Conservation (phyloP, 1,139 yeast genomes). For the Blastobotrys illinoisensis region DNA sequence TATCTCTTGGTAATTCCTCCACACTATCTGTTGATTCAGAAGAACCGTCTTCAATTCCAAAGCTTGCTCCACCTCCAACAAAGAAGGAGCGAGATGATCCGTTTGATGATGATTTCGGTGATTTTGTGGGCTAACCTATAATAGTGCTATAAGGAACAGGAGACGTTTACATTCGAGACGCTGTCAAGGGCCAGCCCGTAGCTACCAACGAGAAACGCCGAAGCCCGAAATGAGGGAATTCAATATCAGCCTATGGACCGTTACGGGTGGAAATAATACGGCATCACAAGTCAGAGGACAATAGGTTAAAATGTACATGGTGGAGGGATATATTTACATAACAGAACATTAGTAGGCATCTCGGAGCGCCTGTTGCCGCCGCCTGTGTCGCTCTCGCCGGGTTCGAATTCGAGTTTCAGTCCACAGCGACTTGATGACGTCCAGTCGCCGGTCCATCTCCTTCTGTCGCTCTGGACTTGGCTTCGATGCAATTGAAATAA, state of each 20-base stretch:
- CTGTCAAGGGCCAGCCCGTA: no score
- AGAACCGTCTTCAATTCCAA: constrained; percentile 14
- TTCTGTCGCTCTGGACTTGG: constrained; percentile 36
- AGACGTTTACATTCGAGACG: no score
- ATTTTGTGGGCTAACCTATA: constrained; percentile 25
- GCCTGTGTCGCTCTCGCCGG: constrained; percentile 49
- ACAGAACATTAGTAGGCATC: constrained; percentile 40
- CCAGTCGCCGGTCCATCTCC: constrained; percentile 44
- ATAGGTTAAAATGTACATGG: constrained; percentile 3
- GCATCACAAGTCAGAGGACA: no score
- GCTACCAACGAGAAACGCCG: no score
- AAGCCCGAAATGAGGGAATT: no score
- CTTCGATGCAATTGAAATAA: constrained; percentile 48
- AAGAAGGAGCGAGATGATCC: constrained; percentile 19
- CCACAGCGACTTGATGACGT: constrained; percentile 45
- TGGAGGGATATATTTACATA: not conserved
- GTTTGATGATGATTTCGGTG: constrained; percentile 41
- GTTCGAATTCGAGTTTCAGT: constrained; percentile 41
- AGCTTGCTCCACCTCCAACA: constrained; percentile 21
- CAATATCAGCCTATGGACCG: no score
- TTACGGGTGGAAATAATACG: no score
- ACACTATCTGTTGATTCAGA: not conserved
- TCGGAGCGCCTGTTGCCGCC: constrained; percentile 58
- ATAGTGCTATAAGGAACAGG: no score
- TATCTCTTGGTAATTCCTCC: not conserved